Percentiles rank a stretch among this genome's conserved stretches.
phyloP scores from a whole-genome alignment of 1,284 basidiomycete species.

The Ganoderma lucidum region DNA sequence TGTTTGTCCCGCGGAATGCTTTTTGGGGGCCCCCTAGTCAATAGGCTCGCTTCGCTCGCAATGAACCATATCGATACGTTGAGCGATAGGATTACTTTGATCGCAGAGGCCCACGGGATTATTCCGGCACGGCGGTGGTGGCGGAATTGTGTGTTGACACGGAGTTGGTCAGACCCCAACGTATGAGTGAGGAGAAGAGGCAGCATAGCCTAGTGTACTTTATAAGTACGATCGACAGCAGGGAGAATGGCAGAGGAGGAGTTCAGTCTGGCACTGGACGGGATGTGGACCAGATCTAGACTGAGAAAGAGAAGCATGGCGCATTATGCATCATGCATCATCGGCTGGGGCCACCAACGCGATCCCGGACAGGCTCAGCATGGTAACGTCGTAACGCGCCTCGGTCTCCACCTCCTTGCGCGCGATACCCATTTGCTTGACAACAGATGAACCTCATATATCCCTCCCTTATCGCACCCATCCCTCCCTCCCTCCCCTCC shows the following conservation, averaged over 20 bases:
- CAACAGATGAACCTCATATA: slow-evolving; percentile 12
- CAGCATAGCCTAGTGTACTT: background rate
- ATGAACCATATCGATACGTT: background rate
- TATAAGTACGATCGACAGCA: background rate
- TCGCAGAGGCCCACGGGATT: slow-evolving; percentile 3
- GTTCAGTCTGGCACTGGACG: background rate
- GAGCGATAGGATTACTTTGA: background rate
- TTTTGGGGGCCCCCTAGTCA: too few species aligned
- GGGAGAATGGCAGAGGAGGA: background rate
- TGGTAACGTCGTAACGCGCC: slow-evolving; percentile 3
- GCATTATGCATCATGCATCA: slow-evolving; percentile 1
- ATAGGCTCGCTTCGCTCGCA: background rate
- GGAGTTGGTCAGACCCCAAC: background rate
- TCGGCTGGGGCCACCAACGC: background rate
- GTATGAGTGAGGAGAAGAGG: background rate
- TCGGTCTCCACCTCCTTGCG: background rate
- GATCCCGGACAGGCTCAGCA: background rate
- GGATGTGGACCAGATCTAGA: background rate
- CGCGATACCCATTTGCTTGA: background rate
- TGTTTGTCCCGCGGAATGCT: too few species aligned
- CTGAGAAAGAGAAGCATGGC: background rate
- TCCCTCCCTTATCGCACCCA: background rate
- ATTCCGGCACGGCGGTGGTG: background rate
- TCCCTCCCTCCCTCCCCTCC: background rate
- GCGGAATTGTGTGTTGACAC: background rate